Evolutionary conservation across 192 early-diverging fungal genomes (phyloP), one percentile per base, ranked within the genome.

Genomic region (Podila verticillata): DNA sequence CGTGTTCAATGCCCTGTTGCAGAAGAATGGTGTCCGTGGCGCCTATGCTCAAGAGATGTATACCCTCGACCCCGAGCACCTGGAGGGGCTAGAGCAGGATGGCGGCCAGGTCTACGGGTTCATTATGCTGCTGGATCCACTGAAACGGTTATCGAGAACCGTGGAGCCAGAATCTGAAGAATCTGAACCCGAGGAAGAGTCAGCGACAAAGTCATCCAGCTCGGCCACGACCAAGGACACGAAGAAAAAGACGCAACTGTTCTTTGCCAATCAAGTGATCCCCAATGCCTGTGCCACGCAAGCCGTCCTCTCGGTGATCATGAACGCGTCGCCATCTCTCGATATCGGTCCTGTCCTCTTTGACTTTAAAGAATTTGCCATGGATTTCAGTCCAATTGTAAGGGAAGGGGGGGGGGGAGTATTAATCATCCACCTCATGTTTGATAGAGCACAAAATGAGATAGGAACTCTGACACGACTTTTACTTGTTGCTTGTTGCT

Each of bases 221-320:
- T 13, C 12, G 39, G 39, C 3, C 1, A 15, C 2, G 39, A 44
- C 39, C 39, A 44, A 44, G 15, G 39, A 44, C 15, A n/a, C n/a
- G 17, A 44, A 44, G 39, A 44, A 15, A 8, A 48, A 30, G 24
- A 30, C 39, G 2, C 13, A 49, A 7, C 8, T 68, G 30, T 68
- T 60, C 39, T 68, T 68, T 28, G 66, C 66, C 5, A 39, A 68
- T 26, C 44, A 68, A n/a, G 66, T 68, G 12, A 68, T 68, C 17
- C 66, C 66, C 15, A 57, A 68, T 39, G 66, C 66, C 31, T 68
- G 66, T 57, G 66, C 57, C 35, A 68, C 57, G 20, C 66, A 68
- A 48, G 57, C 66, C 9, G 17, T 60, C 13, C 29, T 68, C 15
- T 68, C 66, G 8, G 59, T 68, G 12, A 57, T 51, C 34, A 24